phyloP scores from a whole-genome alignment of 2,329 filamentous ascomycete genomes.

The Pseudogymnoascus sp. region DNA sequence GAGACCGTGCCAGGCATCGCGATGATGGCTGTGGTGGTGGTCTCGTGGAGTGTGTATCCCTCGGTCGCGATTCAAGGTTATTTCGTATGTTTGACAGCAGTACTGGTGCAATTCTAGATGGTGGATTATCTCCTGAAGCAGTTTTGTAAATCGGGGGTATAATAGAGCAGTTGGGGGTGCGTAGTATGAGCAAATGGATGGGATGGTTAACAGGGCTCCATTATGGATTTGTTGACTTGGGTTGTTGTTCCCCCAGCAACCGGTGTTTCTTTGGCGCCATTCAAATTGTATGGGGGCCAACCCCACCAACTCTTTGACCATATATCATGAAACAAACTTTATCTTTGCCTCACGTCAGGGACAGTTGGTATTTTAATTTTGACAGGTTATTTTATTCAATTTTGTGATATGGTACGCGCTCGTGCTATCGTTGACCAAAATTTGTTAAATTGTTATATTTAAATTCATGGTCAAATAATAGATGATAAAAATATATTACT shows the following conservation, averaged over 20 bases:
- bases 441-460: no score
- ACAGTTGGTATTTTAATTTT: no score
- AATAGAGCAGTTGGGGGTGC: not conserved
- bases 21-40: conserved; percentile 8
- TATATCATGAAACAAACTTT: not conserved
- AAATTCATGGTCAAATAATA: no score
- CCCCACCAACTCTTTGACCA: not conserved
- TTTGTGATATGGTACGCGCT: no score
- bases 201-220: not conserved
- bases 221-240: conserved; percentile 3
- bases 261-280: not conserved
- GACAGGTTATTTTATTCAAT: no score
- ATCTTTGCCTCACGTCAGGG: no score
- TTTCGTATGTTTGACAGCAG: not conserved
- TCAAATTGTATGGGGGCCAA: not conserved
- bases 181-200: not conserved
- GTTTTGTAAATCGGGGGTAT: not conserved
- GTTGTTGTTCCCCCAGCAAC: conserved; percentile 8
- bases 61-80: not conserved
- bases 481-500: no score
- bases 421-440: no score
- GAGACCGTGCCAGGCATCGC: conserved; percentile 28
- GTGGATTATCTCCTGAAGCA: not conserved
- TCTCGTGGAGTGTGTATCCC: not conserved
- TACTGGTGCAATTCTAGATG: not conserved